Evolutionary conservation across 2,329 filamentous ascomycete genomes (phyloP).

Genomic region (Daldinia sp.): DNA sequence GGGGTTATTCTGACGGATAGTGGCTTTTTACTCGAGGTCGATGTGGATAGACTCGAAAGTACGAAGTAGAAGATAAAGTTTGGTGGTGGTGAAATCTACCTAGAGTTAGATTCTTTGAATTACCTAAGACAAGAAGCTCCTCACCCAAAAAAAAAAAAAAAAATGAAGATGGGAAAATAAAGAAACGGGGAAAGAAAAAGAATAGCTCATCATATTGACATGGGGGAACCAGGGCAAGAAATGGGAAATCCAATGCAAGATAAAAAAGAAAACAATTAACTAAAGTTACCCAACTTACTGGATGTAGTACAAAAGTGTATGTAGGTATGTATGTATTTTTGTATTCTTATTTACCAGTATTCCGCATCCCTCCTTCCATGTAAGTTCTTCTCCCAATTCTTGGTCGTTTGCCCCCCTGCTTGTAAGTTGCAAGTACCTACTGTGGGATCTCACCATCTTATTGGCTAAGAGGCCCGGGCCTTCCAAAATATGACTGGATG

Average conservation of each 20-base stretch:
- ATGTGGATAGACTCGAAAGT: conserved; percentile 13
- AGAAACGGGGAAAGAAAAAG: conserved; percentile 22
- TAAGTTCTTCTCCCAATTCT: conserved; percentile 17
- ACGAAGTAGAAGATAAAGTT: conserved; percentile 15
- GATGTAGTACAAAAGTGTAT: conserved; percentile 17
- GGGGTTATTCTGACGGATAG: conserved; percentile 18
- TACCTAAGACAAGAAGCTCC: neutral
- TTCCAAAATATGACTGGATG: conserved; percentile 17
- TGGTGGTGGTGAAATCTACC: conserved; percentile 9
- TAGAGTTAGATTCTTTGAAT: neutral
- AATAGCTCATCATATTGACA: conserved; percentile 2
- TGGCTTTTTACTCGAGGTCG: conserved; percentile 23
- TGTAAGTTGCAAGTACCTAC: conserved; percentile 25
- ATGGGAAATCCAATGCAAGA: conserved; percentile 19
- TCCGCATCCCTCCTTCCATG: conserved; percentile 24
- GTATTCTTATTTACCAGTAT: conserved; percentile 19
- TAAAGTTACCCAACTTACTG: conserved; percentile 23
- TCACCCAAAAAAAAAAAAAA: neutral
- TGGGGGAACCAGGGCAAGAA: conserved; percentile 27
- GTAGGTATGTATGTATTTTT: conserved; percentile 2
- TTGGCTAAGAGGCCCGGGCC: conserved; percentile 33
- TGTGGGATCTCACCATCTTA: conserved; percentile 15
- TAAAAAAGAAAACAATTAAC: conserved; percentile 29
- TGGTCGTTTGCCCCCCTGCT: conserved; percentile 36
- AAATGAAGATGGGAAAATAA: conserved; percentile 28